phyloP scores from a whole-genome alignment of 176 grass and related monocot species.

The Chrysopogon serrulatus region DNA sequence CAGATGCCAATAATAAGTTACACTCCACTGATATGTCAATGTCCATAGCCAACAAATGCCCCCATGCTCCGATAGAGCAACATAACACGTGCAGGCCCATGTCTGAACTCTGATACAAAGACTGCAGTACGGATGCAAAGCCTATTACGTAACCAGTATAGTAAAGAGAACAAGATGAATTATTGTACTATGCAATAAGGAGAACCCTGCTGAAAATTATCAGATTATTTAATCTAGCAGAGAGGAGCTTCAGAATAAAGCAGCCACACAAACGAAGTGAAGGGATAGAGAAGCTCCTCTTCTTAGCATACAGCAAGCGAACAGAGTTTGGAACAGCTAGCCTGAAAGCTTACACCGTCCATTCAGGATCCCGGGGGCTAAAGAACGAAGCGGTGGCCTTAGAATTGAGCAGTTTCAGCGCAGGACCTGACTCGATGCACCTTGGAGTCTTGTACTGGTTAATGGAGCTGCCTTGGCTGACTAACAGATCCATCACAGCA shows the following conservation, averaged over 20 bases:
- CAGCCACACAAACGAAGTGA: neutral
- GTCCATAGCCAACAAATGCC: no score
- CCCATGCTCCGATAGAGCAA: no score
- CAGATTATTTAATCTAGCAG: neutral
- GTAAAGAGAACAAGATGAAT: neutral
- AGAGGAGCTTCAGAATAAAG: neutral
- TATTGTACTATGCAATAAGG: neutral
- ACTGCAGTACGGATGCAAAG: no score
- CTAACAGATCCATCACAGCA: slow-evolving; percentile 64
- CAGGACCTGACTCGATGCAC: slow-evolving; percentile 41
- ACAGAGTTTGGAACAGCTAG: neutral
- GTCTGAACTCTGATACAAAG: no score
- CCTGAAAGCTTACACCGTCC: slow-evolving; percentile 29
- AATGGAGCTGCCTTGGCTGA: slow-evolving; percentile 74
- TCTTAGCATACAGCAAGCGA: neutral
- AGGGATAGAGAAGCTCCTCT: neutral
- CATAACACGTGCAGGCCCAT: no score
- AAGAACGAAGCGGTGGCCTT: slow-evolving; percentile 49
- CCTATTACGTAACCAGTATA: neutral
- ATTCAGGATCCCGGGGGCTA: slow-evolving; percentile 60
- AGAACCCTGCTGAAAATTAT: neutral
- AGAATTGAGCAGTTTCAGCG: slow-evolving; percentile 58
- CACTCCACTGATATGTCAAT: no score
- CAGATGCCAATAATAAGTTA: no score
- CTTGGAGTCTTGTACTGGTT: slow-evolving; percentile 91